Evolutionary conservation across 1,139 yeast species (phyloP), one percentile per base, ranked within the genome.

Genomic region (Geotrichum macrosporum): DNA sequence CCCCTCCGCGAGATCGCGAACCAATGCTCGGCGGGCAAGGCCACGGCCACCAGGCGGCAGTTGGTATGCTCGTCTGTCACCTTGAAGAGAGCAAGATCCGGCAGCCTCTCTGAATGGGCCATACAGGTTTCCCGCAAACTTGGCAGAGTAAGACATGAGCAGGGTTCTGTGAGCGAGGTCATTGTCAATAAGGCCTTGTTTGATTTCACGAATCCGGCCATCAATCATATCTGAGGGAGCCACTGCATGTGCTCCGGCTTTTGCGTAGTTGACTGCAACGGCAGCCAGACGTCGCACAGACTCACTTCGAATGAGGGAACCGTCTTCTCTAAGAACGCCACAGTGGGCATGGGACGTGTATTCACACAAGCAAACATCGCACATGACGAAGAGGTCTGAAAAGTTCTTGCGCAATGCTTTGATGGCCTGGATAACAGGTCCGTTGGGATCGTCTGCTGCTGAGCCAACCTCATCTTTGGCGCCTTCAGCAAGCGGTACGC

Each of bases 41-140:
- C 98, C 98, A 37, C 86, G 76, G 32, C 95, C 96, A 18, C 88
- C 94, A 1, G 92, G 78, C 10, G 99, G 99, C 53, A 92, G 75
- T 68, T 92, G 99, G 67, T 92, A 94, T 51, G 87, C 78, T 65
- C 81, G 85, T 64, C 99, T 78, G 67, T 92, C 96, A 44, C 99
- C 99, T 50, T 78, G 76, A 24, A 87, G 76, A 10, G 98, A 98
- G 4, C 81, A 74, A 46, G 95, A 83, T 31, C 95, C 94, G 4
- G 97, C 98, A 30, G 96, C 96, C 57, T 92, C 98, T 65, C 99
- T 75, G 72, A 92, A 92, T 3, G 99, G 99, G 0, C 99, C 99
- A 63, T 94, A 92, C 47, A 94, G 71, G 53, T 81, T 78, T 26
- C 97, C 96, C 52, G 88, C 74, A 64, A 94, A 92, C 66, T 92